A percentile compares a stretch with the other conserved stretches of the same genome.
Conservation (phyloP, 2,329 filamentous ascomycete species). For the Metarhizium brunneum region DNA sequence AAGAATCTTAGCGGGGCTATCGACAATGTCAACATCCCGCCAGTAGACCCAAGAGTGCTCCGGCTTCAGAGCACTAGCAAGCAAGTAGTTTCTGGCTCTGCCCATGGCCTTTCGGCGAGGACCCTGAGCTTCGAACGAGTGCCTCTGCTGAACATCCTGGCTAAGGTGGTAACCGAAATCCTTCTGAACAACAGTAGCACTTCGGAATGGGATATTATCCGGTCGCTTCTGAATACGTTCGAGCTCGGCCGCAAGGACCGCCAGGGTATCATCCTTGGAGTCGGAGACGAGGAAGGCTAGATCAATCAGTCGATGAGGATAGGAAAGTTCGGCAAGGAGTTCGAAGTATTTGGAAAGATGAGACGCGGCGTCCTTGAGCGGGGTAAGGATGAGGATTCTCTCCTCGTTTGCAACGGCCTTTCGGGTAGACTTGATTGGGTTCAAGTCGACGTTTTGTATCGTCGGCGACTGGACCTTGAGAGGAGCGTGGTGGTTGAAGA, state of each 20-base stretch:
- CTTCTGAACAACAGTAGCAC: conserved; percentile 79
- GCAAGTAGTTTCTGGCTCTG: conserved; percentile 82
- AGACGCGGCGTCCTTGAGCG: conserved; percentile 77
- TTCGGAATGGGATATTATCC: conserved; percentile 77
- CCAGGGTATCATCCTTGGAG: conserved; percentile 81
- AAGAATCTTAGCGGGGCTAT: conserved; percentile 77
- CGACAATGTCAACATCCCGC: conserved; percentile 93
- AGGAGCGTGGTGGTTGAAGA: conserved; percentile 91
- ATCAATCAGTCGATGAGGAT: conserved; percentile 92
- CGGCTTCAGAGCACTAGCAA: conserved; percentile 74
- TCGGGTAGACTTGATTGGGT: conserved; percentile 70
- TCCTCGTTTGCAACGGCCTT: conserved; percentile 75
- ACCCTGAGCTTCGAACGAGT: conserved; percentile 79
- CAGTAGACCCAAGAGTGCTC: conserved; percentile 99
- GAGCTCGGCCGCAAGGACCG: conserved; percentile 75
- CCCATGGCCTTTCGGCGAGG: conserved; percentile 87
- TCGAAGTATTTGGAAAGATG: conserved; percentile 90
- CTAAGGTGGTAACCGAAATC: conserved; percentile 72
- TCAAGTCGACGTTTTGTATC: conserved; percentile 76
- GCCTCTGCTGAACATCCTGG: conserved; percentile 73
- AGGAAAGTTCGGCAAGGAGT: conserved; percentile 78
- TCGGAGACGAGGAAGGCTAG: conserved; percentile 91
- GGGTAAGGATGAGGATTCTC: conserved; percentile 83
- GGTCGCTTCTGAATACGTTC: conserved; percentile 77
- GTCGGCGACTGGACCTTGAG: conserved; percentile 73